Evolutionary conservation across 1,284 basidiomycete genomes (phyloP), one percentile per base, ranked within the genome.

Genomic region (Ganoderma multipileum): DNA sequence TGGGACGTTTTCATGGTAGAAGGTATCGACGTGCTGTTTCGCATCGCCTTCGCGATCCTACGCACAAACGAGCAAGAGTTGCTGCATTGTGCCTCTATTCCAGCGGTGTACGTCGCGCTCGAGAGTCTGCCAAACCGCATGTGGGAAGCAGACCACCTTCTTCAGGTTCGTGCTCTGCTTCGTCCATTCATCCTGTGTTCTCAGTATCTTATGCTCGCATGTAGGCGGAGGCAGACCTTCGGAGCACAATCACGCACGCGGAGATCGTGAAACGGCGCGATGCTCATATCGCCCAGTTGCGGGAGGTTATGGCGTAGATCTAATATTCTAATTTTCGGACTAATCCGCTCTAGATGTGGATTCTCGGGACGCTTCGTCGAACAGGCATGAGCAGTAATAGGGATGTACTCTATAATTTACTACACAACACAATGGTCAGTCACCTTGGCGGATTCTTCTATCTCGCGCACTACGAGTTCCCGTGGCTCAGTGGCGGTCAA

Each of bases 1-100:
- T 96, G 95, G 96, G 97, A 99, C 76, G 86, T 98, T n/a, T 94
- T 99, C 80, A 90, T 99, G 69, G 91, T 98, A 5, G 95, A 98
- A 75, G 97, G 97, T 0, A 86, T 96, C 60, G 95, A 96, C 74
- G 93, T 96, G 6, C 85, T 96, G n/a, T 97, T 97, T 83, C 91
- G 97, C 38, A 83, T 98, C 52, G 95, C 96, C 0, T 85, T 99
- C 57, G 92, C 90, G 11, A 95, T 99, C 55, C 85, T 99, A 68
- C 91, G 92, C 70, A 87, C 87, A 68, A 94, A 95, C 79, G 94
- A 97, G 78, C 82, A 84, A 36, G 95, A 98, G 70, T 86, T 99
- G 2, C 81, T 97, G 39, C 86, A 86, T 0, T 95, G 95, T 75
- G 89, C 92, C 67, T 94, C 93, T 2, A 92, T 96, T 36, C 91